Evolutionary conservation across 305 asterid genomes (phyloP), one percentile per base, ranked within the genome.

Genomic region (Fraxinus baroniana): DNA sequence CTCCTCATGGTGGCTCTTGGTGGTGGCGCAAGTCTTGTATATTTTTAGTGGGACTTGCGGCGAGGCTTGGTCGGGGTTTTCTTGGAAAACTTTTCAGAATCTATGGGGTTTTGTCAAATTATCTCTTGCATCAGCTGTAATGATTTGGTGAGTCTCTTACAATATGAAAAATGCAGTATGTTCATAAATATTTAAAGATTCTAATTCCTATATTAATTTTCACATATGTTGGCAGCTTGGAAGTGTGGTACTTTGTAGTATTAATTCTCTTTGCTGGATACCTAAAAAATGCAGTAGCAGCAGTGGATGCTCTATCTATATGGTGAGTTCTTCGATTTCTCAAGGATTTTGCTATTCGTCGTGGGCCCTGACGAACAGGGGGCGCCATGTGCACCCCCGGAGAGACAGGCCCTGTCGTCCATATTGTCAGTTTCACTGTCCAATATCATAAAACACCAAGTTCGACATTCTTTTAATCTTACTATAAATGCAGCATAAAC

Each of bases 1-100:
- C 46, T n/a, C 22, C 0, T 77, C 82, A 12, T 82, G 78, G 82
- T 82, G 82, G 85, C 78, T 82, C 78, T 64, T 82, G 49, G 82
- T 2, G 46, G 30, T 77, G 28, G 66, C 74, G 1, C 82, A 66
- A 13, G 22, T 82, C 20, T 1, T 46, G 32, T 78, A 49, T 35
- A 77, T 82, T 3, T 4, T 82, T 12, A 26, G 73, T 66, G 85
- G 85, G 60, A 64, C 78, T 2, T 66, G 85, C 39, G 74, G 85
- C 20, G 13, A 68, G 22, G 85, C 81, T 64, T 82, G 85, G 81
- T 37, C 81, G 32, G 85, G 85, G 2, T 82, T 82, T 77, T n/a
- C 78, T 44, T 82, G 0, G 32, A 46, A 76, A 44, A 78, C 85
- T 30, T 82, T 77, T 66, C 35, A 33, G 0, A 77, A 82, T 78